Base-by-base conservation (phyloP, 805 yeast genomes). In the Candida wancherniae region DNA sequence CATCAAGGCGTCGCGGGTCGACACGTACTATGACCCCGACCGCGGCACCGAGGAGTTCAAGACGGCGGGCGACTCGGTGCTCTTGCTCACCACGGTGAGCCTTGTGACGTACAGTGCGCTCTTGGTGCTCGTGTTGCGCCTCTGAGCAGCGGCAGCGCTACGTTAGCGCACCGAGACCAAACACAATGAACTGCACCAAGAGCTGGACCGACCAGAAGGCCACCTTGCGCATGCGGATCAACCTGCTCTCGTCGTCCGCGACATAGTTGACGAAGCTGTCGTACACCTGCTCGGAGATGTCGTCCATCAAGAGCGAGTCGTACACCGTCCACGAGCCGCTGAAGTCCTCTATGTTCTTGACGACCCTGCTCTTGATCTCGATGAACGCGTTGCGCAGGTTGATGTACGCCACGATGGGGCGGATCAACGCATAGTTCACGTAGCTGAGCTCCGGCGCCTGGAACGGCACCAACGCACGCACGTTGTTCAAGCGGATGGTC, bases 301-400 rank as follows among this genome's bases (percentile, higher is more conserved):
- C 97, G 51, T 84, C 92, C 95, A 90, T 86, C 37, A 92, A 64
- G 31, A 81, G 66, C 16, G 92, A 81, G 53, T 92, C 98, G 56
- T 87, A 92, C 3, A 86, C 69, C 1, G 98, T 90, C 98, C 98
- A 92, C 6, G 95, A 76, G 0, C 98, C 98, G 47, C 84, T 87
- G 54, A 92, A 92, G 50, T 92, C 98, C 16, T 68, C 63, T 14
- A 87, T 58, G 26, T 75, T 72, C 52, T 92, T 92, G 19, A 81
- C 80, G 6, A 92, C 77, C 4, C 86, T 75, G 50, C 95, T 85
- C 39, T 77, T 70, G 36, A 90, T 78, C 25, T 95, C 96, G 37
- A 92, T 88, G 49, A 80, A 84, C 0, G 97, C 86, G 49, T 84
- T 84, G 37, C 84, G 73, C 21, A 92, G 82, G 53, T 92, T 92